These are phyloP conservation scores for Zygoascus hellenicus DNA, from an alignment of 1,139 yeast genomes.

Conservation along the genomic window DNA sequence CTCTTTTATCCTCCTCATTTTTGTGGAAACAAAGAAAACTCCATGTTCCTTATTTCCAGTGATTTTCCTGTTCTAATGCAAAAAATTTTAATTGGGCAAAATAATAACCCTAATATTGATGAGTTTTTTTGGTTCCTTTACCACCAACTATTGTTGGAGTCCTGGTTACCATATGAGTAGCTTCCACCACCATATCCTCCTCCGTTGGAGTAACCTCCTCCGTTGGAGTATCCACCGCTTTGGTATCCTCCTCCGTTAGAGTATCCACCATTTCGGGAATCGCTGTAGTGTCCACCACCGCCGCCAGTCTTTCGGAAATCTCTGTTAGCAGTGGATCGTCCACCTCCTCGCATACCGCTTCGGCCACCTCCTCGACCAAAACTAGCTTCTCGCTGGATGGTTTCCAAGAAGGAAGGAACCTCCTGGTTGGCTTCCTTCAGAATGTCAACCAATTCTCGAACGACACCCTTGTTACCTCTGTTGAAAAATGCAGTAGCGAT, in stretches of 20 bases:
- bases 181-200: constrained; percentile 25
- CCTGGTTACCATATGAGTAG: constrained; percentile 27
- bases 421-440: constrained; percentile 96
- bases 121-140: constrained; percentile 18
- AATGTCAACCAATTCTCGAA: constrained; percentile 80
- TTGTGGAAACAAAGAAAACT: no score
- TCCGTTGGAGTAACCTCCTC: constrained; percentile 30
- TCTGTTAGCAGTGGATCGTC: constrained; percentile 30
- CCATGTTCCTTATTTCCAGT: no score
- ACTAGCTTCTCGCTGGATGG: constrained; percentile 73
- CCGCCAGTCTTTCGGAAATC: constrained; percentile 37
- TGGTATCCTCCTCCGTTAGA: constrained; percentile 31
- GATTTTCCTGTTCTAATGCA: constrained; percentile 9
- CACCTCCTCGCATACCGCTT: constrained; percentile 54
- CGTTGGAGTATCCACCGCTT: constrained; percentile 31
- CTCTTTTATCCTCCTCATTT: no score
- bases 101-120: constrained; percentile 4
- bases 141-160: constrained; percentile 28
- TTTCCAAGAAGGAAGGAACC: constrained; percentile 80
- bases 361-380: constrained; percentile 55
- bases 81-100: not conserved
- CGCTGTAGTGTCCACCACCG: constrained; percentile 21
- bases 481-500: constrained; percentile 96
- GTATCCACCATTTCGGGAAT: constrained; percentile 9
- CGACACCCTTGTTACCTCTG: constrained; percentile 88